Percentiles rank a stretch among this genome's conserved stretches.
Evolutionary conservation across 192 early-diverging fungal genomes (phyloP).

Genomic region (Coemansia sp.): DNA sequence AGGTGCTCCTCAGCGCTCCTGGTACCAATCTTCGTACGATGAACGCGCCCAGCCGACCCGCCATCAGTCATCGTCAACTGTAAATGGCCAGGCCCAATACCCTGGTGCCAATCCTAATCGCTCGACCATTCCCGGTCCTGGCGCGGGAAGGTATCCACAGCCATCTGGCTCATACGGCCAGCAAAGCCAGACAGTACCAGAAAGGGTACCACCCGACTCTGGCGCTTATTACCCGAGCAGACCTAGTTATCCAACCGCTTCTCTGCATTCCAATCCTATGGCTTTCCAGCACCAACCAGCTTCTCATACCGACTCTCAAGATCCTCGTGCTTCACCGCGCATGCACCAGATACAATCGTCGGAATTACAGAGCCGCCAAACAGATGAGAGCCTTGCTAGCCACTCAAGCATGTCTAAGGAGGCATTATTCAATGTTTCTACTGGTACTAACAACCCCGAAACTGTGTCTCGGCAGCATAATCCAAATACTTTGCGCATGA

Average conservation of each 20-base stretch:
- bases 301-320: not conserved
- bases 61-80: not conserved
- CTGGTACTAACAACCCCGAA: not conserved
- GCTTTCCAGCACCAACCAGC: not conserved
- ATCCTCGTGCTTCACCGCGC: not conserved
- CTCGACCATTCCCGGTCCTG: not conserved
- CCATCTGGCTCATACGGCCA: not conserved
- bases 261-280: not conserved
- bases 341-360: not conserved
- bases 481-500: conserved; percentile 6
- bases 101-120: not conserved
- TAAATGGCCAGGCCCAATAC: not conserved
- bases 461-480: not conserved
- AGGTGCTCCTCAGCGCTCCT: not conserved
- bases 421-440: not conserved
- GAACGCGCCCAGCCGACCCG: not conserved
- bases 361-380: not conserved
- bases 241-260: not conserved
- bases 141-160: not conserved
- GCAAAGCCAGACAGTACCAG: not conserved
- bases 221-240: not conserved
- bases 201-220: not conserved
- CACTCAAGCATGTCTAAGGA: not conserved
- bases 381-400: not conserved
- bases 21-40: not conserved